Base-by-base conservation (phyloP, 306 rosid species). In the Cicer bijugum region DNA sequence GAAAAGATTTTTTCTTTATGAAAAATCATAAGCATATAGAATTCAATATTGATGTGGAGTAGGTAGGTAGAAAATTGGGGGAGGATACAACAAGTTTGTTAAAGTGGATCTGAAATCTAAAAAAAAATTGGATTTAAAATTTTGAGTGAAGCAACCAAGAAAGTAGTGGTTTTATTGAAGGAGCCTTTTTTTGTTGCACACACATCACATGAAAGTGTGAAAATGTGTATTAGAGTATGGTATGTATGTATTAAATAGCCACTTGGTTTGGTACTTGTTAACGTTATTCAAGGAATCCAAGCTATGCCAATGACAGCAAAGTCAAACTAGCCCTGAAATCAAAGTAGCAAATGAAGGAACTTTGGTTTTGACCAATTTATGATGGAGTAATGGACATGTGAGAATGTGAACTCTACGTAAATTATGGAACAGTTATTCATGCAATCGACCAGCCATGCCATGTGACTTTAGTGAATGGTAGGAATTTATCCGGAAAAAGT, bases 261-360 rank as follows among this genome's bases (percentile, higher is more conserved):
- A 48, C 77, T 20, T 16, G 73, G 55, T 46, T 74, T 37, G 75
- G 38, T 16, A 66, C 52, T 74, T 82, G 84, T 40, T 65, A 40
- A 40, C 82, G 57, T 53, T 56, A 44, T 59, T 65, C 71, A 4
- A 78, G 75, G 35, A 56, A 37, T 71, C 19, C 39, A 69, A 39
- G 71, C 75, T 83, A 74, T 86, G 74, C 28, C 66, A 44, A 16
- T 20, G 69, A 39, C 39, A n/a, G 35, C 50, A 48, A 70, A 83
- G 89, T 85, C 91, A 84, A 81, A 66, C 5, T n/a, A 12, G 43
- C 72, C 50, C 87, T 80, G 84, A 87, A 81, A 69, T 78, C 85
- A 40, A 75, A 28, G 79, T 67, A 53, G 57, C 55, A 70, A 75
- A 33, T 74, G 66, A 75, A 64, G 44, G 55, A 77, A 43, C 80